Base-by-base conservation (phyloP, 768 basidiomycete species). In the Tricholoma bakamatsutake region DNA sequence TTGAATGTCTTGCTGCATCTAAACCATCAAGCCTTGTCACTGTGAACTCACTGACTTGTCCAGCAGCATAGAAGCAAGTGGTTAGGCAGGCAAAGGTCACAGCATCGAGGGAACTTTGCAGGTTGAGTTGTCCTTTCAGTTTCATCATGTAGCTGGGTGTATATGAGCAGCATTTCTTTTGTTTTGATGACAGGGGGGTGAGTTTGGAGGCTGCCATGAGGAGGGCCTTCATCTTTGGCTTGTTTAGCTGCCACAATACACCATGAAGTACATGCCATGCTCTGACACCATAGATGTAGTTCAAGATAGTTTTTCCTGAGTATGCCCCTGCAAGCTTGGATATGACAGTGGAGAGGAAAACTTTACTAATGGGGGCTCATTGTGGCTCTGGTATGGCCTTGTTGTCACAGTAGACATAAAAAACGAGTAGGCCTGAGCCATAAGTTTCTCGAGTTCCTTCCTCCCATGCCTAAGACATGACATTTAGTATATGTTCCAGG, bases 41-140 rank as follows among this genome's bases (percentile, higher is more conserved):
- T 0, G 64, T 67, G 57, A 69, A 62, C 50, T 69, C 62, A 4
- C 69, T 63, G 0, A 60, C 21, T 0, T 57, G 39, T 0, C 55
- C 58, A 1, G 54, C 56, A 1, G 58, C 27, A 30, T 58, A 71
- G 53, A 65, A 67, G 2, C 37, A 17, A 0, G 56, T 59, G 0
- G 58, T 61, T 1, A 71, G 57, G 48, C 65, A 68, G 0, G 63
- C 57, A 43, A 51, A 51, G 15, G 37, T 51, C 11, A 34, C n/a
- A 3, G 50, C 33, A 34, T 51, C 34, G 15, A 51, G 21, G 4
- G 30, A 34, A 39, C 24, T 34, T n/a, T 33, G 31, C 5, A 35
- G 50, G 50, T 51, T 51, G 4, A 51, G 50, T 13, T 34, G 33
- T 8, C 18, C 27, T 11, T 46, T 53, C 35, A 51, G 30, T 34